Conservation (phyloP, 2,329 filamentous ascomycete species). For the Huntiella moniliformis region DNA sequence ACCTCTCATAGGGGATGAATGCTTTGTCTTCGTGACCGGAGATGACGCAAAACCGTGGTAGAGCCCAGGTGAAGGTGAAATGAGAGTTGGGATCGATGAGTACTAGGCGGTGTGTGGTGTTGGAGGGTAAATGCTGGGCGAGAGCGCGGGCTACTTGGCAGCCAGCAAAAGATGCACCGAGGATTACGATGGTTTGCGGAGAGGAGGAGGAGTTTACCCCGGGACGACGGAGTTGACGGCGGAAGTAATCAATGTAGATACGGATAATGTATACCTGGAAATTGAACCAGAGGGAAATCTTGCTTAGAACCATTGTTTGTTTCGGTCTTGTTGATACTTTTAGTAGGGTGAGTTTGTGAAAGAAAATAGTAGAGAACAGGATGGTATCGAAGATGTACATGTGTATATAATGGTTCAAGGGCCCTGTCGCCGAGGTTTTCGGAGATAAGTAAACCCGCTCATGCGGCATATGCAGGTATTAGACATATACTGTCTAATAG, state of each 20-base stretch:
- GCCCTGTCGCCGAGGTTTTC: too few relatives aligned
- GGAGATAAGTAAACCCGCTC: too few relatives aligned
- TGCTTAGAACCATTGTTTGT: constrained; percentile 14
- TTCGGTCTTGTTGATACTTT: constrained; percentile 2
- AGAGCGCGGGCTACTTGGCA: constrained; percentile 29
- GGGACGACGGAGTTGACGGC: constrained; percentile 5
- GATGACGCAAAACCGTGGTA: constrained; percentile 39
- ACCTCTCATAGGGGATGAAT: constrained; percentile 38
- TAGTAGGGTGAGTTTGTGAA: constrained; percentile 3
- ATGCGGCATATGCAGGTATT: too few relatives aligned
- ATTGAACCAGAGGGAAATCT: constrained; percentile 17
- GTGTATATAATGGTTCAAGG: too few relatives aligned
- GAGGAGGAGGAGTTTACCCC: constrained; percentile 11
- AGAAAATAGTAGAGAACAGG: not conserved
- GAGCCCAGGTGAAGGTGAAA: constrained; percentile 41
- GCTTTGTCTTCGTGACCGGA: constrained; percentile 35
- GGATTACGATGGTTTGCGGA: constrained; percentile 30
- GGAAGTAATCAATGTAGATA: constrained; percentile 13
- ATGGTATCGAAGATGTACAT: too few relatives aligned
- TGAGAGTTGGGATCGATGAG: constrained; percentile 41
- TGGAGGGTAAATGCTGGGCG: constrained; percentile 27
- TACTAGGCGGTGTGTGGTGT: constrained; percentile 29
- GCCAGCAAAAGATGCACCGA: constrained; percentile 41
- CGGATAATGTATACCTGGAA: constrained; percentile 16
- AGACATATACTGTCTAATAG: too few relatives aligned